These are phyloP conservation scores for Solanum dulcamara DNA, from an alignment of 257 asterid genomes.

Conservation along the genomic window DNA sequence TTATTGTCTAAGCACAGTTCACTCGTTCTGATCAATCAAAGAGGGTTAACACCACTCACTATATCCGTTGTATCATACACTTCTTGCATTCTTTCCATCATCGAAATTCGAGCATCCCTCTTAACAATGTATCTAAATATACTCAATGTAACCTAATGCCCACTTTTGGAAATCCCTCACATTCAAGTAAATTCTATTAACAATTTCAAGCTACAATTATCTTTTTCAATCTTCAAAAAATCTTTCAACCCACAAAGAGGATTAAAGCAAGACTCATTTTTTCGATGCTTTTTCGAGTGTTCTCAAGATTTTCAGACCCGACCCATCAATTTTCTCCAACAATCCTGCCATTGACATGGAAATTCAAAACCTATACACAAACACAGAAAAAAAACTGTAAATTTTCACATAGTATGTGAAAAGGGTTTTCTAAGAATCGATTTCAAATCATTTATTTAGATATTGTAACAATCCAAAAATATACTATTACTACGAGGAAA, in stretches of 20 bases:
- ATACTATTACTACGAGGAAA: not conserved
- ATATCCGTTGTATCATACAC: not conserved
- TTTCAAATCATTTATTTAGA: not conserved
- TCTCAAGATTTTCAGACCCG: slow-evolving; percentile 14
- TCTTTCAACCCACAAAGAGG: not conserved
- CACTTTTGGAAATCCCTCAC: slow-evolving; percentile 17
- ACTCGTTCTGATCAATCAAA: not conserved
- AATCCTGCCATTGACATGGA: slow-evolving; percentile 48
- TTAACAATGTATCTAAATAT: slow-evolving; percentile 24
- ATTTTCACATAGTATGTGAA: not conserved
- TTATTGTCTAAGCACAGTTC: not conserved
- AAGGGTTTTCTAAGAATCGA: not conserved
- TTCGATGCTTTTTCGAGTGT: not conserved
- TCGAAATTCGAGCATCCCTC: slow-evolving; percentile 22
- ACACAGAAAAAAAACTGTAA: not conserved
- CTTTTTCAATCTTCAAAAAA: not conserved
- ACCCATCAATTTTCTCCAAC: slow-evolving; percentile 32
- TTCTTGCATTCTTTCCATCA: not conserved
- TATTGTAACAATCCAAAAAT: not conserved
- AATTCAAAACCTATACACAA: slow-evolving; percentile 29
- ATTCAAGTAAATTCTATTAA: slow-evolving; percentile 4
- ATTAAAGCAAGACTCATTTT: not conserved
- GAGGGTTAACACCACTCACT: not conserved
- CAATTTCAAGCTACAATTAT: not conserved
- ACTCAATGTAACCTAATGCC: slow-evolving; percentile 24